Evolutionary conservation across 2,329 filamentous ascomycete genomes (phyloP).

Genomic region (Fusarium denticulatum): DNA sequence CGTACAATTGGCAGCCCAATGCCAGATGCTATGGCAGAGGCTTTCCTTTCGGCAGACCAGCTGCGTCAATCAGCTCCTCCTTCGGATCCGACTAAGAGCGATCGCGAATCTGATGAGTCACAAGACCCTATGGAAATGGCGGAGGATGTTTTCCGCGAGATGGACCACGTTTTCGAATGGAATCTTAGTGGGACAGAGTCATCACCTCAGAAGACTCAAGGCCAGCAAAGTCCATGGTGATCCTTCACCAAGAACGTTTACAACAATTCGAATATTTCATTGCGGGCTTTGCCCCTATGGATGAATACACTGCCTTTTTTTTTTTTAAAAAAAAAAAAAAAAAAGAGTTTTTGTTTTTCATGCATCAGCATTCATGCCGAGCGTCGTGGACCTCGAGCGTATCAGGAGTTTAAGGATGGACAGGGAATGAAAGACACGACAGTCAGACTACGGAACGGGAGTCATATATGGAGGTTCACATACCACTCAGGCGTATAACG

Average conservation of each 20-base stretch:
- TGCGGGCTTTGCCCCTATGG: not conserved
- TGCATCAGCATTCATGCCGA: not conserved
- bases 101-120: conserved; percentile 29
- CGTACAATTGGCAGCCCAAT: conserved; percentile 36
- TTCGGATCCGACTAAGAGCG: conserved; percentile 13
- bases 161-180: conserved; percentile 50
- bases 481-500: conserved; percentile 21
- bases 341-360: not conserved
- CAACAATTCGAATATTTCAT: not conserved
- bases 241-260: not conserved
- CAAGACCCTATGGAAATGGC: conserved; percentile 50
- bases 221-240: conserved; percentile 44
- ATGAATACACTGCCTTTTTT: not conserved
- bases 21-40: conserved; percentile 41
- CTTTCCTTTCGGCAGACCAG: conserved; percentile 40
- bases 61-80: conserved; percentile 8
- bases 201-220: conserved; percentile 26
- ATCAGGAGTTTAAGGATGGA: conserved; percentile 23
- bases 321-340: too few species aligned
- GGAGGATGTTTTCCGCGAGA: conserved; percentile 51
- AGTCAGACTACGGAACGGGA: not conserved
- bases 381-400: conserved; percentile 1
- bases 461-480: conserved; percentile 6
- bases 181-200: conserved; percentile 39
- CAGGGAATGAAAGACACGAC: conserved; percentile 22